Conservation (phyloP, 805 yeast genomes). For the Sugiyamaella smithiae region DNA sequence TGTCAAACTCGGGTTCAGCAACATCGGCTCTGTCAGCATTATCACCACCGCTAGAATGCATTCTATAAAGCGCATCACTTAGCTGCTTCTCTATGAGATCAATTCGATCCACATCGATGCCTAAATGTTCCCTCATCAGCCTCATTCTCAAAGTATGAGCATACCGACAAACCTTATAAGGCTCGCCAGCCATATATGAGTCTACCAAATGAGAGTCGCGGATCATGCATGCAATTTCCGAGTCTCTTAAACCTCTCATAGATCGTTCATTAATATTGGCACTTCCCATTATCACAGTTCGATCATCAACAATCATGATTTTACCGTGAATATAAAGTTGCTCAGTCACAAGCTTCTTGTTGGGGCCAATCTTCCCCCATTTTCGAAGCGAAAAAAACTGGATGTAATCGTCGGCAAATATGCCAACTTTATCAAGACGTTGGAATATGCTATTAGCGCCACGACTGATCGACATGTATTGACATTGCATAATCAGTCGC, state of each 20-base stretch:
- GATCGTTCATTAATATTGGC: conserved; percentile 97
- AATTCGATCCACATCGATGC: conserved; percentile 83
- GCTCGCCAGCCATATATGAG: conserved; percentile 70
- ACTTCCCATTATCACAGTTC: conserved; percentile 91
- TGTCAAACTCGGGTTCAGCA: conserved; percentile 5
- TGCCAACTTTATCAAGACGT: conserved; percentile 70
- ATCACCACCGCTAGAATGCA: conserved; percentile 8
- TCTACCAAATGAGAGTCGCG: conserved; percentile 72
- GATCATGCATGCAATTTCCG: conserved; percentile 87
- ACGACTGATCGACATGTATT: conserved; percentile 86
- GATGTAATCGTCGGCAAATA: conserved; percentile 84
- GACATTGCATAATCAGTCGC: conserved; percentile 94
- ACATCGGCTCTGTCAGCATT: conserved; percentile 9
- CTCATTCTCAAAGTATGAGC: conserved; percentile 87
- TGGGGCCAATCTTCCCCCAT: conserved; percentile 90
- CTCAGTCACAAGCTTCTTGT: conserved; percentile 73
- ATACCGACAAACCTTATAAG: conserved; percentile 78
- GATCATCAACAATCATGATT: conserved; percentile 86
- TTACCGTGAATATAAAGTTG: conserved; percentile 94
- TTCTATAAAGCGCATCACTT: conserved; percentile 15
- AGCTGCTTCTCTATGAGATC: conserved; percentile 80
- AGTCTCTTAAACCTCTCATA: conserved; percentile 89
- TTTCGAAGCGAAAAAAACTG: conserved; percentile 89
- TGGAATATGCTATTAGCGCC: conserved; percentile 88
- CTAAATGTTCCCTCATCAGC: conserved; percentile 94